These are phyloP conservation scores for Xerocomellus chrysenteron DNA, from an alignment of 768 basidiomycete species.

Conservation along the genomic window DNA sequence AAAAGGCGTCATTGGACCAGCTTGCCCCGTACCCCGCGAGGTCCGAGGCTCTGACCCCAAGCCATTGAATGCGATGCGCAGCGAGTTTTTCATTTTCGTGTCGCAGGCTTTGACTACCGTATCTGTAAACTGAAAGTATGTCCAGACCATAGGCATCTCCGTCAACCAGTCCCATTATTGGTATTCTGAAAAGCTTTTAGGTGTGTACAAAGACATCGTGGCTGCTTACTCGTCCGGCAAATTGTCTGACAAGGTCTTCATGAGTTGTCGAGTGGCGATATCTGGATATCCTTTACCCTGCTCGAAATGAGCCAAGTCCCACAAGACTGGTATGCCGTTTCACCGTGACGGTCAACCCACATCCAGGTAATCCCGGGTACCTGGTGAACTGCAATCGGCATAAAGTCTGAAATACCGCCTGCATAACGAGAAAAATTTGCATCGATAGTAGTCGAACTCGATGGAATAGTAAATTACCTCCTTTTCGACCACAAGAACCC, in stretches of 20 bases:
- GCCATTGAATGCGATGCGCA: slow-evolving; percentile 70
- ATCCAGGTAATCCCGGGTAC: slow-evolving; percentile 50
- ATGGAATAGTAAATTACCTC: slow-evolving; percentile 52
- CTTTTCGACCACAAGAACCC: slow-evolving; percentile 92
- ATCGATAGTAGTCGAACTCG: background rate
- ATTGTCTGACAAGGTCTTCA: slow-evolving; percentile 66
- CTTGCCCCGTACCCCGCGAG: slow-evolving; percentile 49
- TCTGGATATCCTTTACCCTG: slow-evolving; percentile 99
- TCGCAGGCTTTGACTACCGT: slow-evolving; percentile 67
- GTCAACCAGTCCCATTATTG: slow-evolving; percentile 81
- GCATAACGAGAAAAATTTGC: background rate
- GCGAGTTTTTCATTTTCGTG: slow-evolving; percentile 73
- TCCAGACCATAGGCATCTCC: slow-evolving; percentile 91
- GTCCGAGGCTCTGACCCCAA: slow-evolving; percentile 75
- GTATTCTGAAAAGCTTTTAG: slow-evolving; percentile 50
- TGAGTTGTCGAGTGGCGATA: slow-evolving; percentile 82
- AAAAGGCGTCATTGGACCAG: background rate
- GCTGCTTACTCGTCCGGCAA: slow-evolving; percentile 57
- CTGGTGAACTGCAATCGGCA: slow-evolving; percentile 55
- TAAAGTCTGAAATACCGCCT: slow-evolving; percentile 96
- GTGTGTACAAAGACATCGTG: background rate
- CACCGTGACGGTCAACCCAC: slow-evolving; percentile 80
- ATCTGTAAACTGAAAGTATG: slow-evolving; percentile 85
- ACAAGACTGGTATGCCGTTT: background rate
- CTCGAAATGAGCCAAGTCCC: slow-evolving; percentile 3